These are phyloP conservation scores for Periglandula ipomoeae DNA, from an alignment of 2,329 filamentous ascomycete genomes.

Conservation along the genomic window DNA sequence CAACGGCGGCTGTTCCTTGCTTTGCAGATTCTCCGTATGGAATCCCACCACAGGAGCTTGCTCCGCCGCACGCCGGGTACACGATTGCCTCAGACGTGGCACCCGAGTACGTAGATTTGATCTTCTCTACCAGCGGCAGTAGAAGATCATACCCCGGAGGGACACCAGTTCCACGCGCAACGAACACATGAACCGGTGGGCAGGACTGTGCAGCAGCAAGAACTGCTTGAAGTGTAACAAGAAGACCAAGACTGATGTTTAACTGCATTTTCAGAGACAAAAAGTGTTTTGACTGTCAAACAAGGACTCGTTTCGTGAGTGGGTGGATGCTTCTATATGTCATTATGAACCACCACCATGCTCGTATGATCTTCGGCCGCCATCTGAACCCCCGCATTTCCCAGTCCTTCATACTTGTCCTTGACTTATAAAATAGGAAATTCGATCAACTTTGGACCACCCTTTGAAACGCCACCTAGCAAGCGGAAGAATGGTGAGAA, in stretches of 20 bases:
- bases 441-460: no score
- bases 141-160: conserved; percentile 43
- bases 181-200: conserved; percentile 32
- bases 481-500: no score
- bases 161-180: conserved; percentile 39
- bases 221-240: neutral
- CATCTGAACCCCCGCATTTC: no score
- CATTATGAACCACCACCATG: no score
- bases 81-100: conserved; percentile 44
- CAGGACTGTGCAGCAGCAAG: neutral
- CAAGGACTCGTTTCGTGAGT: no score
- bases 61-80: conserved; percentile 56
- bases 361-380: no score
- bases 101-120: conserved; percentile 37
- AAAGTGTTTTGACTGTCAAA: no score
- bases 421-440: no score
- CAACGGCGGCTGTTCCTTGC: neutral
- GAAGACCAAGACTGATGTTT: neutral
- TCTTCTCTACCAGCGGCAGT: conserved; percentile 38
- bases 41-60: conserved; percentile 45
- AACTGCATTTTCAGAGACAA: conserved; percentile 1
- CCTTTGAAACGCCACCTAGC: no score
- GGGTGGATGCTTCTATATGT: no score
- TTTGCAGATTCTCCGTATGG: conserved; percentile 47
- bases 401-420: no score